Evolutionary conservation across 805 yeast genomes (phyloP), one percentile per base, ranked within the genome.

Genomic region (Hanseniaspora taiwanica): DNA sequence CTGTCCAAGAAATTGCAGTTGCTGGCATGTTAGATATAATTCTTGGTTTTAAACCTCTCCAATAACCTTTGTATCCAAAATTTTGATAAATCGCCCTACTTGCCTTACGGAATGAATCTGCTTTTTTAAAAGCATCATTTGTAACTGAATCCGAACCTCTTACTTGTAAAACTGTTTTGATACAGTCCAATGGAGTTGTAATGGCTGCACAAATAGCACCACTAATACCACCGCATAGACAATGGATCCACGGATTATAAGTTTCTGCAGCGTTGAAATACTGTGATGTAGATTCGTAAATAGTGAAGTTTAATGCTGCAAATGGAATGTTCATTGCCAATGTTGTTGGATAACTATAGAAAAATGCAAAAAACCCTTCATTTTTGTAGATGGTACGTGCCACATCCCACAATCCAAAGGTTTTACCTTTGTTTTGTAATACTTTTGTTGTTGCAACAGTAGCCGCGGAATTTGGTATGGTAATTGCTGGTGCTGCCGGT

Each of bases 1-100:
- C 84, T 1, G 97, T 89, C 97, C 97, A 89, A 48, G 94, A 78
- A 46, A 89, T 86, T 17, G 97, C 97, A 7, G 97, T 89, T 36
- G 93, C 78, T 18, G 98, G 98, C 57, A 89, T 86, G 59, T 86
- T 86, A 48, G 91, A 81, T 24, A 89, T 77, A 42, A 91, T 77
- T 60, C 98, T 76, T 36, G 98, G 96, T 53, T 79, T 76, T 53
- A 85, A 67, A 16, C 98, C 98, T 49, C 94, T 71, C 52, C 71
- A 56, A 58, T 91, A 91, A 0, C 94, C 91, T 16, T 50, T 47
- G 47, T 67, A 53, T 6, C 87, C 87, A 36, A 75, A 76, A 36
- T 68, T 65, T 42, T 63, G 53, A 51, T 74, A 78, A 40, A 89
- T 71, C 16, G 78, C 81, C 34, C 51, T 59, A 1, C 87, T 80